Percentiles rank a stretch among this genome's conserved stretches.
Conservation (phyloP, 805 yeast species). For the Myxozyma sirexii region DNA sequence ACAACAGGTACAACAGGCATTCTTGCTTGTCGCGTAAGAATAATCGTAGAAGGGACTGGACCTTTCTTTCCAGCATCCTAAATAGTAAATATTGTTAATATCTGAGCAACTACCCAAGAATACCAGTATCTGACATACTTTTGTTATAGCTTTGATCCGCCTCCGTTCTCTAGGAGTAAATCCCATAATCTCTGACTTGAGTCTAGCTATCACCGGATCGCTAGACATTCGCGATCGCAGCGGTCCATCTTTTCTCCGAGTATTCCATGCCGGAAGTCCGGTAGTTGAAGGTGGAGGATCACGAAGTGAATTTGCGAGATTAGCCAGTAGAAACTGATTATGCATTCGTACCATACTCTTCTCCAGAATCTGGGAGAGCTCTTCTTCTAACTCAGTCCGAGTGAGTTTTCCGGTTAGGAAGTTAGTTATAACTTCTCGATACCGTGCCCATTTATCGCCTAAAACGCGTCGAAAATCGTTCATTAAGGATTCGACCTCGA, state of each 20-base stretch:
- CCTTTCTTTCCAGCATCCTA: slow-evolving; percentile 78
- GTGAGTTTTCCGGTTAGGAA: slow-evolving; percentile 68
- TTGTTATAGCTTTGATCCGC: slow-evolving; percentile 77
- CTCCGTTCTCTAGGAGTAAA: slow-evolving; percentile 82
- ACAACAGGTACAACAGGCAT: slow-evolving; percentile 84
- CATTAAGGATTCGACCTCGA: slow-evolving; percentile 68
- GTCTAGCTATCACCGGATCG: slow-evolving; percentile 71
- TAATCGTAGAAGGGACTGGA: slow-evolving; percentile 42
- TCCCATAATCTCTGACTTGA: slow-evolving; percentile 84
- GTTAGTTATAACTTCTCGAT: slow-evolving; percentile 74
- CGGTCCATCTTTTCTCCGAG: slow-evolving; percentile 52
- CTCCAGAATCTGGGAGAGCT: slow-evolving; percentile 59
- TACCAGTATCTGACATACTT: slow-evolving; percentile 27
- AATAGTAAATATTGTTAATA: neutral
- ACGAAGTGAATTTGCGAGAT: slow-evolving; percentile 79
- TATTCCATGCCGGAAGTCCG: slow-evolving; percentile 51
- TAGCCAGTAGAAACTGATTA: slow-evolving; percentile 77
- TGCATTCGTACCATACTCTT: slow-evolving; percentile 62
- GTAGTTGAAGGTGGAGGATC: slow-evolving; percentile 66
- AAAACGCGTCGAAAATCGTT: slow-evolving; percentile 69
- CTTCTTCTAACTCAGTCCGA: slow-evolving; percentile 67
- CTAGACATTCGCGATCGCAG: slow-evolving; percentile 45
- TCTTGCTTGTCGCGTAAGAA: slow-evolving; percentile 51
- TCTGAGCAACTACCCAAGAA: neutral
- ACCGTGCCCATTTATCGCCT: slow-evolving; percentile 83